phyloP scores from a whole-genome alignment of 2,329 filamentous ascomycete species.

The Lachnellula arida region DNA sequence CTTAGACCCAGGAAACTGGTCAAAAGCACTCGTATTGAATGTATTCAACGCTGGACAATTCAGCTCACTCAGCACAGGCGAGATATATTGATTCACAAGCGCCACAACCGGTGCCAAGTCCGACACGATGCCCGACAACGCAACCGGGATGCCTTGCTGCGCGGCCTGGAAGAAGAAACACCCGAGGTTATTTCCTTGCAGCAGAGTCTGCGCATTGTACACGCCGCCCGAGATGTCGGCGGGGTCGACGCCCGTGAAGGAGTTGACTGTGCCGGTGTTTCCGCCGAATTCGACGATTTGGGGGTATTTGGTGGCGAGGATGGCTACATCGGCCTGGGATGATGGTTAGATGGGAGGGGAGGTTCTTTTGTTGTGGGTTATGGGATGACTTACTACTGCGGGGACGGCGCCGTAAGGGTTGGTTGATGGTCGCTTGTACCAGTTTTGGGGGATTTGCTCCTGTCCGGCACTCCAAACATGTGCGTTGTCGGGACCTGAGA shows the following conservation, averaged over 20 bases:
- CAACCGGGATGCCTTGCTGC: not conserved
- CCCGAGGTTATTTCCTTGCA: constrained; percentile 44
- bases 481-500: constrained; percentile 15
- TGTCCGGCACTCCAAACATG: constrained; percentile 8
- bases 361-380: too few species aligned
- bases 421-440: constrained; percentile 13
- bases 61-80: not conserved
- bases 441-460: constrained; percentile 17
- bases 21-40: constrained; percentile 9
- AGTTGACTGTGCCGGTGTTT: constrained; percentile 48
- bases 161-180: constrained; percentile 33
- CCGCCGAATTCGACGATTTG: constrained; percentile 38
- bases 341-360: too few species aligned
- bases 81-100: constrained; percentile 3
- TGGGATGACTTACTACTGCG: constrained; percentile 19
- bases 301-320: constrained; percentile 34
- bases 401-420: constrained; percentile 39
- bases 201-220: constrained; percentile 39
- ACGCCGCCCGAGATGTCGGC: constrained; percentile 37
- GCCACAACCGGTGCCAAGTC: constrained; percentile 1
- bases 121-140: not conserved
- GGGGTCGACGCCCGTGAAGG: constrained; percentile 44
- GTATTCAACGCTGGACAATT: constrained; percentile 9
- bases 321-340: constrained; percentile 35
- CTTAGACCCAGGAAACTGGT: constrained; percentile 12